Evolutionary conservation across 495 filamentous ascomycete species (phyloP).

Genomic region (Xylaria longipes): DNA sequence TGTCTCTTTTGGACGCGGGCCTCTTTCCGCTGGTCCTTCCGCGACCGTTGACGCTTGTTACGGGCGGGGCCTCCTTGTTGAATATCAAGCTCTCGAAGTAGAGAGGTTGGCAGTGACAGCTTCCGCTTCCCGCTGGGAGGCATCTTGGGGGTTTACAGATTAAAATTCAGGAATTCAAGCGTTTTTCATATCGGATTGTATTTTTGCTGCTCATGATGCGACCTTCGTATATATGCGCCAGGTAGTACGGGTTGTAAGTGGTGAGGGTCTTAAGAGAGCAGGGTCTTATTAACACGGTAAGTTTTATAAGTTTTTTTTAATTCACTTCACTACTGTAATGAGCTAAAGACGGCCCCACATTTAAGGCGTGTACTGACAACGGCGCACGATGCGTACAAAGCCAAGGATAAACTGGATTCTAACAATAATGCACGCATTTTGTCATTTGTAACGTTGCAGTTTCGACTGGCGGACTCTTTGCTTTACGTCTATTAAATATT

Average conservation of each 20-base stretch:
- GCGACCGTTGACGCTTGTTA: constrained; percentile 38
- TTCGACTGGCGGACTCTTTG: too few relatives aligned
- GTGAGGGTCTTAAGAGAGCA: background rate
- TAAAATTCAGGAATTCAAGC: too few relatives aligned
- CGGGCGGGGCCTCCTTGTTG: constrained; percentile 27
- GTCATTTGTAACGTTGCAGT: too few relatives aligned
- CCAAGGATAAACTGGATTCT: too few relatives aligned
- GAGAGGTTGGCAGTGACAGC: constrained; percentile 34
- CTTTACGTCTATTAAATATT: too few relatives aligned
- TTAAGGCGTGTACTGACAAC: background rate
- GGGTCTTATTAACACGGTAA: too few relatives aligned
- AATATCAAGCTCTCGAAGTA: constrained; percentile 39
- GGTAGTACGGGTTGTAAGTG: background rate
- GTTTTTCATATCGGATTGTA: background rate
- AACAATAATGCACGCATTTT: too few relatives aligned
- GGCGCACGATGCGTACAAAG: background rate
- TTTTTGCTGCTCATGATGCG: background rate
- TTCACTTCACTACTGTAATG: background rate
- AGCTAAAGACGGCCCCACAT: background rate
- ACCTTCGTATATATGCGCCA: background rate
- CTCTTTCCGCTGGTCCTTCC: constrained; percentile 59
- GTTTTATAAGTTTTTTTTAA: background rate
- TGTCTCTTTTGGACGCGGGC: constrained; percentile 52
- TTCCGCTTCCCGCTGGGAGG: constrained; percentile 30
- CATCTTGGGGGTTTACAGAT: constrained; percentile 19